These are phyloP conservation scores for Zelopaecilomyces penicillatus DNA, from an alignment of 2,329 filamentous ascomycete genomes.

Conservation along the genomic window DNA sequence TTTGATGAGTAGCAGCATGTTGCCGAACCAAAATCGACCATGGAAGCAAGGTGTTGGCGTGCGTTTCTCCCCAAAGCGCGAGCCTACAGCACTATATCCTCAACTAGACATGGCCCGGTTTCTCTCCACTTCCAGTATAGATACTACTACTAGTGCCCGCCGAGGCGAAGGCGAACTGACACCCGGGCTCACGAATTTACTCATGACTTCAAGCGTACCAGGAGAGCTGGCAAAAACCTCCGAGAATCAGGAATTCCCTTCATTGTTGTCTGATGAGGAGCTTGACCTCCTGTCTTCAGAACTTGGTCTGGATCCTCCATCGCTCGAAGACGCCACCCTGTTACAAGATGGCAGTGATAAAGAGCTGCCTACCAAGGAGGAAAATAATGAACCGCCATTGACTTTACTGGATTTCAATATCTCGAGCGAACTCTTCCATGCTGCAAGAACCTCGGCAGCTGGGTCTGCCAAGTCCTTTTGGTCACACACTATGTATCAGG, in stretches of 20 bases:
- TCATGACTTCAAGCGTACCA: no score
- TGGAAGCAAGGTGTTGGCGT: slow-evolving; percentile 24
- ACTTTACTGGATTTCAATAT: slow-evolving; percentile 23
- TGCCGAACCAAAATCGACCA: slow-evolving; percentile 9
- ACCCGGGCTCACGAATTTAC: neutral
- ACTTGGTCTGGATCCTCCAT: no score
- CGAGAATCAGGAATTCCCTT: no score
- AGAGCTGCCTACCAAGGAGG: neutral
- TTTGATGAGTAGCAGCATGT: slow-evolving; percentile 9
- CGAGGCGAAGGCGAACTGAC: neutral
- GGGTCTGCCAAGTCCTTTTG: slow-evolving; percentile 51
- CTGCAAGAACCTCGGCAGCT: slow-evolving; percentile 37
- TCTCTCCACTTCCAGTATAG: slow-evolving; percentile 10
- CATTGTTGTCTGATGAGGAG: no score
- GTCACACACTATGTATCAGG: slow-evolving; percentile 60
- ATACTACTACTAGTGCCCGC: neutral
- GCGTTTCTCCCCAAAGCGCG: slow-evolving; percentile 19
- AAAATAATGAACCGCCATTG: slow-evolving; percentile 14
- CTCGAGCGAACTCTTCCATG: slow-evolving; percentile 21
- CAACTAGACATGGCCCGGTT: slow-evolving; percentile 18
- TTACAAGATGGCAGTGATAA: neutral
- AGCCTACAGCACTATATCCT: slow-evolving; percentile 16
- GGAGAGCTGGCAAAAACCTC: no score
- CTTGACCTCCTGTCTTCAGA: no score
- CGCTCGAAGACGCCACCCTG: neutral